These are phyloP conservation scores for Neofusicoccum sp. DNA, from an alignment of 2,329 filamentous ascomycete genomes.

Conservation along the genomic window DNA sequence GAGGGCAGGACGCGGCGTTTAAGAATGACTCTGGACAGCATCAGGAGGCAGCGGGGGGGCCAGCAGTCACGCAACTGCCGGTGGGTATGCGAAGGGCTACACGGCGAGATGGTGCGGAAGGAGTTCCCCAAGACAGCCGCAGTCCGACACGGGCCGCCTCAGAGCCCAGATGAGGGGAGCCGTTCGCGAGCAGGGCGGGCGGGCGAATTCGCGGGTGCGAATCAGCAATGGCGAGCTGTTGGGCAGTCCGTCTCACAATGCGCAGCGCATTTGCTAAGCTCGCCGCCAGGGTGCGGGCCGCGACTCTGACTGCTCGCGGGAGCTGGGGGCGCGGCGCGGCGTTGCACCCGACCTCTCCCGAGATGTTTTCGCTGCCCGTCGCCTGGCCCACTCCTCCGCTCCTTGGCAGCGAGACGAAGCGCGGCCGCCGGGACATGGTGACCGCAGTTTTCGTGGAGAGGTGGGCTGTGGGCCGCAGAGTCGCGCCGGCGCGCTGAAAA, in stretches of 20 bases:
- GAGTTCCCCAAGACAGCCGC: slow-evolving; percentile 9
- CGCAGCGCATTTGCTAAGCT: slow-evolving; percentile 14
- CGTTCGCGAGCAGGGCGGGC: slow-evolving; percentile 14
- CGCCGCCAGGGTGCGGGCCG: slow-evolving; percentile 12
- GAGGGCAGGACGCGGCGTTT: slow-evolving; percentile 9
- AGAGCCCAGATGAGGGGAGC: slow-evolving; percentile 16
- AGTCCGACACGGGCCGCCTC: slow-evolving; percentile 9
- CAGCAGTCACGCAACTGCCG: slow-evolving; percentile 17
- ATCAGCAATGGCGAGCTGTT: slow-evolving; percentile 12
- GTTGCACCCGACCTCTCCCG: slow-evolving; percentile 1
- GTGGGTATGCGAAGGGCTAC: slow-evolving; percentile 11
- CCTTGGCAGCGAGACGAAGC: slow-evolving; percentile 15
- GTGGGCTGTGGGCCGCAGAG: slow-evolving; percentile 1
- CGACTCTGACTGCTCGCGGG: slow-evolving; percentile 3
- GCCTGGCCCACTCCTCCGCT: slow-evolving; percentile 11
- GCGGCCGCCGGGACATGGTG: slow-evolving; percentile 3
- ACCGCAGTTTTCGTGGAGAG: slow-evolving; percentile 10
- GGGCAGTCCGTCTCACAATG: slow-evolving; percentile 16
- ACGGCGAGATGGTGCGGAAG: slow-evolving; percentile 9
- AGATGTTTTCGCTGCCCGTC: slow-evolving; percentile 7
- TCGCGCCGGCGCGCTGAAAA: slow-evolving; percentile 8
- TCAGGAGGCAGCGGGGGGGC: slow-evolving; percentile 9
- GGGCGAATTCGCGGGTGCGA: slow-evolving; percentile 11
- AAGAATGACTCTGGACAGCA: slow-evolving; percentile 6
- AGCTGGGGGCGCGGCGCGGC: neutral